Conservation (phyloP, 2,329 filamentous ascomycete genomes). For the Calonectria pteridis region DNA sequence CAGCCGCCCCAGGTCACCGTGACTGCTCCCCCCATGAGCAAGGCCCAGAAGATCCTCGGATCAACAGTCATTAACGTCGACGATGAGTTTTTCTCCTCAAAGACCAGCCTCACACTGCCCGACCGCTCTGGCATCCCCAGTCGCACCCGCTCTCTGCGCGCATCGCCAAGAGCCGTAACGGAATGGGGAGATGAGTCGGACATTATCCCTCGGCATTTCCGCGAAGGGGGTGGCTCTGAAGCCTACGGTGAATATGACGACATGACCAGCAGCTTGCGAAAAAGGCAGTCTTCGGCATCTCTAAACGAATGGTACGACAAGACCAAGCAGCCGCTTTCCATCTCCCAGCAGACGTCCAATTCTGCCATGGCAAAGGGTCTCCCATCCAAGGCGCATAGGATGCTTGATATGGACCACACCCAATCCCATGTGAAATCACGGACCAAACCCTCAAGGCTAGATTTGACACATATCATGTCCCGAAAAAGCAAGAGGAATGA, state of each 20-base stretch:
- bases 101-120: slow-evolving; percentile 34
- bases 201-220: slow-evolving; percentile 41
- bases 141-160: slow-evolving; percentile 24
- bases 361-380: slow-evolving; percentile 70
- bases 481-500: slow-evolving; percentile 47
- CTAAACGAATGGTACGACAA: slow-evolving; percentile 70
- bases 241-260: slow-evolving; percentile 39
- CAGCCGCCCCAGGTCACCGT: slow-evolving; percentile 43
- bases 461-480: slow-evolving; percentile 60
- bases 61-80: slow-evolving; percentile 42
- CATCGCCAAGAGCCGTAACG: slow-evolving; percentile 11
- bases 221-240: slow-evolving; percentile 25
- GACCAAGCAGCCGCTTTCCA: slow-evolving; percentile 65
- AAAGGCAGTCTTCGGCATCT: slow-evolving; percentile 67
- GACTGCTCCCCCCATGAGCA: slow-evolving; percentile 43
- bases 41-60: slow-evolving; percentile 46
- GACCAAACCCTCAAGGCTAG: slow-evolving; percentile 62
- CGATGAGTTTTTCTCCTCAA: slow-evolving; percentile 39
- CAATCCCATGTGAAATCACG: slow-evolving; percentile 39
- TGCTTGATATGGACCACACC: slow-evolving; percentile 60
- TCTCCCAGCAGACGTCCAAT: slow-evolving; percentile 70
- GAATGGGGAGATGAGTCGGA: slow-evolving; percentile 46
- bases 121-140: slow-evolving; percentile 29
- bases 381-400: slow-evolving; percentile 59
- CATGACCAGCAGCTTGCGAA: slow-evolving; percentile 56